Evolutionary conservation across 768 basidiomycete genomes (phyloP), one percentile per base, ranked within the genome.

Genomic region (Jaapia argillacea): DNA sequence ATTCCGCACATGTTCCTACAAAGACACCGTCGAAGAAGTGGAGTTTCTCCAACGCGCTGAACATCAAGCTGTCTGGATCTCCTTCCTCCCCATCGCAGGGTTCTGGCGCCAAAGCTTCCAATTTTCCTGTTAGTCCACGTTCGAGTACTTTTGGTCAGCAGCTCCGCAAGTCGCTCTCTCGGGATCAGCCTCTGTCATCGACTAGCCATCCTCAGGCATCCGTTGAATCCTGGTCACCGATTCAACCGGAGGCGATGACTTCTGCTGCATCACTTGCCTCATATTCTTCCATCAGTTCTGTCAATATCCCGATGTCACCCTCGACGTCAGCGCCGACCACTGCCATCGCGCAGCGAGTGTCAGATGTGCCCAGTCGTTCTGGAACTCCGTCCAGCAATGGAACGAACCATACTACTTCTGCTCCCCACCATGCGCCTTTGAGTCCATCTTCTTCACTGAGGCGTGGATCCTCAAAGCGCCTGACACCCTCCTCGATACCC

Each of bases 11-110:
- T 31, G 55, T 65, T 13, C 65, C 71, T 35, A 66, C 71, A 41
- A 86, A 85, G 65, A 85, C 85, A 2, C 88, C 89, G 25, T 88
- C 85, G n/a, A 92, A 91, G 74, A 93, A 93, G 62, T 93, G 90
- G 90, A 92, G 89, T 58, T 85, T 93, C 59, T 85, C 86, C n/a
- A 83, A 74, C 49, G 86, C 85, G 20, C 65, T 92, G 3, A 87
- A 85, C 51, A 72, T 85, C 59, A 86, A 75, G 56, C 61, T 87
- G 41, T 73, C 79, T 12, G 73, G 73, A 45, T 81, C 79, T 22
- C 78, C 82, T 40, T 79, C 79, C 16, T 70, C 69, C 14, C 69
- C 72, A 33, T 75, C 79, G 1, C 62, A 67, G 58, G 53, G 54
- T 1, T 42, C 60, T 22, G 56, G 53, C 41, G 43, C 62, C 56